A percentile compares a stretch with the other conserved stretches of the same genome.
phyloP scores from a whole-genome alignment of 2,329 filamentous ascomycete genomes.

The Emydomyces testavorans region DNA sequence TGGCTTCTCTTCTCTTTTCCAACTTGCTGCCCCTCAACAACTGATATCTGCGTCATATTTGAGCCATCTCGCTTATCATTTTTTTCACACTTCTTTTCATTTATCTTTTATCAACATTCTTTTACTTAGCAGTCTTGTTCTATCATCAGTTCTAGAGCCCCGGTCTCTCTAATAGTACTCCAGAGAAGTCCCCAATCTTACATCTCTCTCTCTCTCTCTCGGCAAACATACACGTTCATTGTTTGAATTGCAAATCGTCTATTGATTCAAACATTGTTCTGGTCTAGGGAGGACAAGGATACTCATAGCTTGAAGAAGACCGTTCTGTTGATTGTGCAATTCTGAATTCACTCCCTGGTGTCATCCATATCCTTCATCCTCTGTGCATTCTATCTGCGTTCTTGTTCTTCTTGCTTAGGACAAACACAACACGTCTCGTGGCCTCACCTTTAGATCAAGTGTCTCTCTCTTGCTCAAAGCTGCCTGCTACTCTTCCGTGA shows the following conservation, averaged over 20 bases:
- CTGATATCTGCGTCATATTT: too few species aligned
- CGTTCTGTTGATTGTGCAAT: background rate
- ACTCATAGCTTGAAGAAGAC: background rate
- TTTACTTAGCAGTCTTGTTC: background rate
- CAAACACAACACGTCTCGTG: background rate
- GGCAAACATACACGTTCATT: too few species aligned
- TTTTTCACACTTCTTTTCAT: background rate
- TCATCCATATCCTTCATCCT: background rate
- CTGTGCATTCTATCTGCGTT: too few species aligned
- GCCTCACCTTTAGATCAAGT: background rate
- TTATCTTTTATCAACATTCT: too few species aligned
- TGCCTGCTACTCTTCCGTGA: background rate
- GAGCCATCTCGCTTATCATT: too few species aligned
- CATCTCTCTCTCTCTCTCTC: background rate
- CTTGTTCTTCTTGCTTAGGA: background rate
- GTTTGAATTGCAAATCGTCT: background rate
- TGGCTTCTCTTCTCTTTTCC: too few species aligned
- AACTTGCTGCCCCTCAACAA: too few species aligned
- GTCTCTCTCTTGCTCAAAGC: background rate
- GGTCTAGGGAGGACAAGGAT: background rate
- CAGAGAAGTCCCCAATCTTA: background rate
- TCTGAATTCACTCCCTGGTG: background rate
- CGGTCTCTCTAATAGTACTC: background rate
- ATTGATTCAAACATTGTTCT: background rate
- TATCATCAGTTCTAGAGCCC: background rate